Evolutionary conservation across 108 stramenopile species (phyloP), one percentile per base, ranked within the genome.

Genomic region (Chaetoceros tenuissimus): DNA sequence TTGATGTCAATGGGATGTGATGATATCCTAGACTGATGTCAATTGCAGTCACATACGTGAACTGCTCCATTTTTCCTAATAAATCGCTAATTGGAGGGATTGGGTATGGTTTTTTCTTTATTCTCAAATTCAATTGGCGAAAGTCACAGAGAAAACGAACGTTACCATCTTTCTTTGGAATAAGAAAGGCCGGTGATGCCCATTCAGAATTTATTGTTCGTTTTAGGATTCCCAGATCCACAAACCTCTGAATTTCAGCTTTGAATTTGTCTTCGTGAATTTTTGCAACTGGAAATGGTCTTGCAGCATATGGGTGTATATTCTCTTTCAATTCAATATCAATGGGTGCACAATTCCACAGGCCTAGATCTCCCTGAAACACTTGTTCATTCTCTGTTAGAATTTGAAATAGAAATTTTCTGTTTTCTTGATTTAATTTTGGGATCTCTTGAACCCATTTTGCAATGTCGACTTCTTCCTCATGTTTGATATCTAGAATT

Each of bases 401-500:
- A 0, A 76, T 17, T n/a, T n/a, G n/a, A n/a, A n/a, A n/a, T n/a
- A n/a, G n/a, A 28, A 64, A 31, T 0, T 46, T 29, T n/a, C n/a
- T n/a, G n/a, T n/a, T n/a, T n/a, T n/a, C n/a, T n/a, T n/a, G n/a
- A 3, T 22, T 55, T 26, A 76, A 60, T 55, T 76, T 56, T 1
- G 31, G 30, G 53, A 59, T 52, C 13, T 59, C 25, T 13, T 75
- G 40, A 3, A 43, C 54, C 13, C 53, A 27, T 2, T 67, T 28
- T 46, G 29, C n/a, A 28, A 70, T 52, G 49, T 71, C 66, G n/a
- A n/a, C n/a, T 45, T 51, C 69, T 53, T 59, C 53, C 17, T 63
- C 31, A 55, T 76, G 71, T 31, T 76, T 71, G n/a, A 70, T 70
- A 51, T 71, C 69, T 31, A 59, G 53, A 16, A 64, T n/a, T n/a